Evolutionary conservation across 2,329 filamentous ascomycete species (phyloP), one percentile per base, ranked within the genome.

Genomic region (Teratosphaeria gauchensis): DNA sequence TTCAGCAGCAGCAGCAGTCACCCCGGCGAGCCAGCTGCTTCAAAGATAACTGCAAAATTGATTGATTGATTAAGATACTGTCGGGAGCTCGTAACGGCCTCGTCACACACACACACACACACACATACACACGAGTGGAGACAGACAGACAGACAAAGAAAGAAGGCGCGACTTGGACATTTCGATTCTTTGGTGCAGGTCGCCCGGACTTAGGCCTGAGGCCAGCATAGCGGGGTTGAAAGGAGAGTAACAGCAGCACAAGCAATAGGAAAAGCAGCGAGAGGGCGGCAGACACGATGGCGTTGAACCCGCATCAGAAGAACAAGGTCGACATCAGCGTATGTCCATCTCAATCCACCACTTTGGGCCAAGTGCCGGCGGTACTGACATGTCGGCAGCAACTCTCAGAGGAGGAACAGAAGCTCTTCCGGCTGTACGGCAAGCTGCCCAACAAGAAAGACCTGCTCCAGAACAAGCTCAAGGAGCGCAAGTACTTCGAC

Each of bases 401-500:
- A 66, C 84, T 99, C 76, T 89, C 88, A 57, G 87, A 92, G 62
- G 94, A 99, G 71, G 94, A 99, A 82, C 92, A 96, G 77, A 89
- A 90, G 64, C 87, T 97, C 72, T 94, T 97, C 82, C 89, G 92
- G 65, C 87, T 97, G 65, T 99, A 99, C 76, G 94, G 94, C 77
- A 97, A 97, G 79, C 87, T 97, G 61, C 94, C 94, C 64, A 95
- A 89, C 76, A 94, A 94, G 76, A 95, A 92, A 75, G 92, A 96
- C 76, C 84, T 96, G 71, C 87, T 97, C 69, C 91, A 95, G 81
- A 97, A 97, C 81, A 95, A 97, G 74, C 84, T 97, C 73, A 96
- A 96, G 83, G 94, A 97, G 76, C 92, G 94, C 80, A 99, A 95
- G 78, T 95, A 95, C 79, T 96, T 95, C 76, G 90, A 95, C 79